Conservation (phyloP, 768 basidiomycete species). For the Suillus bovinus region DNA sequence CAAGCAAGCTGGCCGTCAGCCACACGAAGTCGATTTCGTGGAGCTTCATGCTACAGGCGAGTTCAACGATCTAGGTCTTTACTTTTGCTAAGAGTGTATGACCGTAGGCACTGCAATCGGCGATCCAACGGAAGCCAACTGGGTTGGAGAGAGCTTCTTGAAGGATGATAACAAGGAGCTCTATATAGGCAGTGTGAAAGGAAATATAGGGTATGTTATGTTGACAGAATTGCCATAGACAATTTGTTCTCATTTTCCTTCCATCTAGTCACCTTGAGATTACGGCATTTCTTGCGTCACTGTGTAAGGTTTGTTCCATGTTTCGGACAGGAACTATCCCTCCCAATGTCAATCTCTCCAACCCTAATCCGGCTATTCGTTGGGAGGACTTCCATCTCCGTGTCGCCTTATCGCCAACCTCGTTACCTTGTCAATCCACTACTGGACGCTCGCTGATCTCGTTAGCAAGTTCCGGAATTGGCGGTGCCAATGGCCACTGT, state of each 20-base stretch:
- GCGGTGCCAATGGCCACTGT: conserved; percentile 44
- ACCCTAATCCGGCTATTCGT: conserved; percentile 38
- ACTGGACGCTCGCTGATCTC: conserved; percentile 37
- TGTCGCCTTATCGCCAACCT: conserved; percentile 28
- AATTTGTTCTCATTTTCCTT: conserved; percentile 19
- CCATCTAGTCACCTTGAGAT: conserved; percentile 42
- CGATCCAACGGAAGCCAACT: conserved; percentile 52
- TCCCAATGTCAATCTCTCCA: conserved; percentile 39
- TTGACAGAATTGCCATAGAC: conserved; percentile 23
- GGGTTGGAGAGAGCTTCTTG: conserved; percentile 41
- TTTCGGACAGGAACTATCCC: conserved; percentile 38
- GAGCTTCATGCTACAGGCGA: conserved; percentile 53
- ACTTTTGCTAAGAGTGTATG: neutral
- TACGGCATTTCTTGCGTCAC: conserved; percentile 44
- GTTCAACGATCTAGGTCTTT: neutral
- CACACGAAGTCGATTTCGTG: conserved; percentile 46
- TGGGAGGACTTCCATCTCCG: conserved; percentile 40
- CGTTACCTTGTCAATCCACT: conserved; percentile 13
- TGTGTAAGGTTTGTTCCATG: conserved; percentile 44
- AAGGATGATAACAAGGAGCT: conserved; percentile 27
- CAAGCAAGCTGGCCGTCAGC: conserved; percentile 28
- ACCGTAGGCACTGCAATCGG: conserved; percentile 41
- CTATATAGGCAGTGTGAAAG: conserved; percentile 45
- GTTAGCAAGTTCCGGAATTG: conserved; percentile 45
- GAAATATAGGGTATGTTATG: conserved; percentile 45